Percentiles rank a stretch among this genome's conserved stretches.
phyloP scores from a whole-genome alignment of 176 grass and related monocot species.

The bread wheat (Triticum aestivum) region DNA sequence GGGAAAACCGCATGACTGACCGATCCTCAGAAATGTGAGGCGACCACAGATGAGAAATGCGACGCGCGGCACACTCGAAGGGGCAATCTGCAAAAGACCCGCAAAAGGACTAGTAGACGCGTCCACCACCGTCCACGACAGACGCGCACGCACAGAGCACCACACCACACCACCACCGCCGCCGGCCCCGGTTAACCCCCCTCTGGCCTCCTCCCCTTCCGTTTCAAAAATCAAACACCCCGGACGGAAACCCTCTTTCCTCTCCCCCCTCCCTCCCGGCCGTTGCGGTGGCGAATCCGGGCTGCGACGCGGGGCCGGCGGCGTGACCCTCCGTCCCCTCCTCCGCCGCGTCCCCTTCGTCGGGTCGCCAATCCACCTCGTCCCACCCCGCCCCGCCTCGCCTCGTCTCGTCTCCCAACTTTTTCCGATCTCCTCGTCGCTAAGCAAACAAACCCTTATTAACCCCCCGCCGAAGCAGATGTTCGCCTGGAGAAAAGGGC shows the following conservation, averaged over 20 bases:
- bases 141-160: constrained; percentile 17
- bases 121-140: constrained; percentile 24
- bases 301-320: constrained; percentile 10
- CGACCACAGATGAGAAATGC: background rate
- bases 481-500: background rate
- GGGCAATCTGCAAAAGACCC: constrained; percentile 15
- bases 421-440: constrained; percentile 32
- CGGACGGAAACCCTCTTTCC: background rate
- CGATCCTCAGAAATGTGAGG: too few relatives aligned
- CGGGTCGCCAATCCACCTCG: constrained; percentile 14
- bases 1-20: too few relatives aligned
- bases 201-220: background rate
- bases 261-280: background rate
- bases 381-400: background rate
- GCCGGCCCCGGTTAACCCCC: constrained; percentile 7
- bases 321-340: background rate
- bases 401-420: background rate
- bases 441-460: constrained; percentile 36
- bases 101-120: background rate
- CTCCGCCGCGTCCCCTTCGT: background rate
- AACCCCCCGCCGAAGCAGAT: background rate
- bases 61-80: background rate
- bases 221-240: constrained; percentile 45
- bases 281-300: constrained; percentile 7
- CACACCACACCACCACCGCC: background rate